Base-by-base conservation (phyloP, 2,329 filamentous ascomycete genomes). In the Plenodomus tracheiphilus region DNA sequence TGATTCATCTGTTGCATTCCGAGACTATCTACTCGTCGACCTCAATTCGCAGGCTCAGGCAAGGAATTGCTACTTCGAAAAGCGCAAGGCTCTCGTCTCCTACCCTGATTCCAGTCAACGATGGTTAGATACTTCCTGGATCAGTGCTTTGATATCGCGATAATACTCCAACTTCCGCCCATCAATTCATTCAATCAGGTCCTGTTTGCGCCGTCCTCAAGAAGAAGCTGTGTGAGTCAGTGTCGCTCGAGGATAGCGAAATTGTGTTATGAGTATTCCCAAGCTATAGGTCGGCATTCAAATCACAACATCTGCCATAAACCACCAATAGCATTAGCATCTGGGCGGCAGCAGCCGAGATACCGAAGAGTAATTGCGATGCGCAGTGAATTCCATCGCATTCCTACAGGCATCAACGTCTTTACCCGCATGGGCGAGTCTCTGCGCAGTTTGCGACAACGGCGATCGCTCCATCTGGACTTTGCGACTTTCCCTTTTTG, bases 361-460 rank as follows among this genome's bases (percentile, higher is more conserved):
- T 53, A 17, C 47, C 50, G 54, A 47, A 17, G 6, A 28, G 39
- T 56, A 52, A 60, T 57, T 62, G 46, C 48, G 51, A 60, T 60
- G 46, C 30, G 49, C 53, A 44, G 11, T 47, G 47, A 58, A 51
- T 46, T 44, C 56, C 48, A 46, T 47, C 41, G 28, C 37, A 37
- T 20, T 20, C 28, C 16, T 6, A 28, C 41, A 15, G 11, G 17
- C 34, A 38, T n/a, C 22, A 18, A 35, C 20, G 15, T 25, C 20
- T 32, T 32, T 32, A 10, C 15, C 28, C 13, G 28, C 21, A 35
- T 21, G 20, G 20, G 16, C 38, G 38, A 39, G 20, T 19, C 38
- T 10, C 20, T 21, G 17, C n/a, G n/a, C 16, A 36, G 11, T 41
- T 16, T 11, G 39, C 16, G 21, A 19, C 10, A 37, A 39, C 10